These are phyloP conservation scores for Aureobasidium sp. DNA, from an alignment of 2,329 filamentous ascomycete genomes.

Conservation along the genomic window DNA sequence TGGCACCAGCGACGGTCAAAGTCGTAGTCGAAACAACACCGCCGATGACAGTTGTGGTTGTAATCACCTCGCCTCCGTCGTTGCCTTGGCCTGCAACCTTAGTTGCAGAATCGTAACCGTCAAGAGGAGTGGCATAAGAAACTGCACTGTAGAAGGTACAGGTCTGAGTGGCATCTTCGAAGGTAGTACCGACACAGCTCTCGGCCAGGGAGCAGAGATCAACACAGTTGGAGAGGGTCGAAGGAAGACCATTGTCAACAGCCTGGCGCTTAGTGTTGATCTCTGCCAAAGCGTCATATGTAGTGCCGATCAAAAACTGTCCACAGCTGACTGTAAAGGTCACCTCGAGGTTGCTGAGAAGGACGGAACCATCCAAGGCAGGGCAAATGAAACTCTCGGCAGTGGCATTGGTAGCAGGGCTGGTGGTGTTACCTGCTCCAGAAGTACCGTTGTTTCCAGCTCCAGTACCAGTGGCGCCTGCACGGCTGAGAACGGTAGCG, in stretches of 20 bases:
- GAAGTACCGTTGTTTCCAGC: not conserved
- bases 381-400: conserved; percentile 10
- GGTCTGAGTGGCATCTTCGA: not conserved
- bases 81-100: not conserved
- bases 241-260: not conserved
- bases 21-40: not conserved
- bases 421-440: not conserved
- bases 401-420: not conserved
- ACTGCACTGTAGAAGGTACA: conserved; percentile 5
- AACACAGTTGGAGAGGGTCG: conserved; percentile 11
- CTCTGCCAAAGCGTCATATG: not conserved
- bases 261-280: not conserved
- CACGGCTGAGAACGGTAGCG: not conserved
- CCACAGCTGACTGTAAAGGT: not conserved
- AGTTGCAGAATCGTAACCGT: conserved; percentile 2
- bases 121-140: not conserved
- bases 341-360: not conserved
- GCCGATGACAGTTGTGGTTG: conserved; percentile 17
- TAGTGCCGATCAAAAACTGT: not conserved
- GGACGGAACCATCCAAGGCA: not conserved
- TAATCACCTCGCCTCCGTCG: not conserved
- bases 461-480: not conserved
- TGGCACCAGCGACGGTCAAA: conserved; percentile 15
- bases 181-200: conserved; percentile 1
- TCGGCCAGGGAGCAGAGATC: not conserved